phyloP scores from a whole-genome alignment of 1,284 basidiomycete species.

The Gomphus bonarii region DNA sequence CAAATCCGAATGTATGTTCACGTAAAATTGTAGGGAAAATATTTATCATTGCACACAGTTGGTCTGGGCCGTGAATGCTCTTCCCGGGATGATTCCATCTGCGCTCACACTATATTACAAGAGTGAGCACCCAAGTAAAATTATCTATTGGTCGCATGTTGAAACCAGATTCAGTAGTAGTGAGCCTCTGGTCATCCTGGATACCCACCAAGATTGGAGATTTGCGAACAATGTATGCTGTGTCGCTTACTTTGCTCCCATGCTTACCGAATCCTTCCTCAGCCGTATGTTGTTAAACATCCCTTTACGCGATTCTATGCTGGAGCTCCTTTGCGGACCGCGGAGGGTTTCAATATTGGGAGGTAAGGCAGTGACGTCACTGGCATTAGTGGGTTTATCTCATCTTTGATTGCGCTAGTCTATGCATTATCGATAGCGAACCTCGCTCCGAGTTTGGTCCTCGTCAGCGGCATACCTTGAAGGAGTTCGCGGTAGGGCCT shows the following conservation, averaged over 20 bases:
- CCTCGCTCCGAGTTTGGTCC: slow-evolving; percentile 83
- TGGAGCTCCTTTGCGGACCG: slow-evolving; percentile 79
- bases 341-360: slow-evolving; percentile 87
- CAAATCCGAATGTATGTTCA: slow-evolving; percentile 65
- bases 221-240: slow-evolving; percentile 61
- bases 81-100: slow-evolving; percentile 63
- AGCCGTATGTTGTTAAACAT: slow-evolving; percentile 66
- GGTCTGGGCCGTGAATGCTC: slow-evolving; percentile 48
- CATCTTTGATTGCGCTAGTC: slow-evolving; percentile 26
- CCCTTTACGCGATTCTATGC: slow-evolving; percentile 85
- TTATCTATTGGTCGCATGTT: slow-evolving; percentile 9
- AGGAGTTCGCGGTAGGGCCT: slow-evolving; percentile 73
- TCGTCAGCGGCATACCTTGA: slow-evolving; percentile 82
- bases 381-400: background rate
- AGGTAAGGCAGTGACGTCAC: slow-evolving; percentile 31
- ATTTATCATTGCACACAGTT: slow-evolving; percentile 29
- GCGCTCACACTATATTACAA: slow-evolving; percentile 77
- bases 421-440: slow-evolving; percentile 80
- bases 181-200: slow-evolving; percentile 82
- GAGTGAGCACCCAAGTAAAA: slow-evolving; percentile 35
- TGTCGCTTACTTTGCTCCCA: slow-evolving; percentile 5
- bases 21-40: background rate
- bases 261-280: slow-evolving; percentile 13
- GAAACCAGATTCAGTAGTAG: slow-evolving; percentile 45
- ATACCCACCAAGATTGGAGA: slow-evolving; percentile 78